Percentiles rank a stretch among this genome's conserved stretches.
These are phyloP conservation scores for Craterostigma plantagineum DNA, from an alignment of 257 asterid species.

Conservation along the genomic window DNA sequence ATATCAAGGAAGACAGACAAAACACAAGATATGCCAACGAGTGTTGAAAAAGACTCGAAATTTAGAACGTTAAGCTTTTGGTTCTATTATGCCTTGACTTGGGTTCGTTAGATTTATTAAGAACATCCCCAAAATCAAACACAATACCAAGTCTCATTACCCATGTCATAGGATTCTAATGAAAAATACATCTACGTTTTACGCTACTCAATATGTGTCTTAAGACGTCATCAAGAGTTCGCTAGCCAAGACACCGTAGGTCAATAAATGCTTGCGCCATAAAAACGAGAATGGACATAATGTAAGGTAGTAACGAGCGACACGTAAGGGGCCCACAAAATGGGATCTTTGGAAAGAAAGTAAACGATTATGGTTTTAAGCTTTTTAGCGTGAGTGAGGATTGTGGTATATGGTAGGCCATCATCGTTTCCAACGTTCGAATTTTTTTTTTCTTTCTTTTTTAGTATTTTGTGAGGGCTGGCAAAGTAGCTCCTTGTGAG, in stretches of 20 bases:
- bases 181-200: too few species aligned
- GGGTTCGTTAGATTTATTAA: too few species aligned
- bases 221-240: too few species aligned
- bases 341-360: constrained; percentile 11
- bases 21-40: constrained; percentile 9
- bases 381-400: too few species aligned
- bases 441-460: constrained; percentile 16
- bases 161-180: too few species aligned
- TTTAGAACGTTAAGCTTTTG: constrained; percentile 9
- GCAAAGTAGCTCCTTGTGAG: constrained; percentile 12
- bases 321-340: constrained; percentile 6
- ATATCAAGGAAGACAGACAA: constrained; percentile 6
- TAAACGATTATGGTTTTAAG: constrained; percentile 18
- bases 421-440: constrained; percentile 36
- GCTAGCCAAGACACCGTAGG: too few species aligned
- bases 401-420: constrained; percentile 33
- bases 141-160: too few species aligned
- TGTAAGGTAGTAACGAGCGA: background rate
- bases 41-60: constrained; percentile 4
- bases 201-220: too few species aligned
- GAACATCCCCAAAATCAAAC: too few species aligned
- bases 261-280: too few species aligned
- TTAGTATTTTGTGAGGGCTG: constrained; percentile 8
- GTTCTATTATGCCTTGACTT: too few species aligned
- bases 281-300: too few species aligned